Conservation (phyloP, 148 eudicot species). For the Persicaria maculosa region DNA sequence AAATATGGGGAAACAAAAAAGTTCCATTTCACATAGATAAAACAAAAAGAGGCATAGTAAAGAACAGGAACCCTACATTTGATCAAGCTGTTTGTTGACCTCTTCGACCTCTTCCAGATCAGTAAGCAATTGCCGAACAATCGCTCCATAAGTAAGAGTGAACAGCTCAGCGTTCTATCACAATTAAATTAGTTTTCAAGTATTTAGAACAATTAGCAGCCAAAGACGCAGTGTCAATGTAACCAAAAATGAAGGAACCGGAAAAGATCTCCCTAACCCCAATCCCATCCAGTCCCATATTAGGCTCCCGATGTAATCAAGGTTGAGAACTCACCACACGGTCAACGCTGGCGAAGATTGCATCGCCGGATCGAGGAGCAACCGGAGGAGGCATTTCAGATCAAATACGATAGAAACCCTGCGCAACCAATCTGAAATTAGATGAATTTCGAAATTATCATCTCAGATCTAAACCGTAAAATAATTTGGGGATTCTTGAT, state of each 20-base stretch:
- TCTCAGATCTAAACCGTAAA: no score
- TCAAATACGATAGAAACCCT: not conserved
- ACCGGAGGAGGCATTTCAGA: conserved; percentile 27
- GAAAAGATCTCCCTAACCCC: not conserved
- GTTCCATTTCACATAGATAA: no score
- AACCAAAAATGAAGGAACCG: not conserved
- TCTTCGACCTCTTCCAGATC: conserved; percentile 97
- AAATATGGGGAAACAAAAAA: no score
- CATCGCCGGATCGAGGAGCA: conserved; percentile 41
- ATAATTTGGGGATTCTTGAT: no score
- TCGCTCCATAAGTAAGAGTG: conserved; percentile 96
- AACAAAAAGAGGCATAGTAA: not conserved
- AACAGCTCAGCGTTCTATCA: conserved; percentile 81
- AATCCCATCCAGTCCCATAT: no score
- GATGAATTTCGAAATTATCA: not conserved
- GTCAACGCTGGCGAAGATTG: conserved; percentile 39
- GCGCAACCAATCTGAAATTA: not conserved
- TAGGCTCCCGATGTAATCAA: no score
- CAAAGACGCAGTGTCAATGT: no score
- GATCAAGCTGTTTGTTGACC: conserved; percentile 98
- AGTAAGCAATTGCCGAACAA: conserved; percentile 83
- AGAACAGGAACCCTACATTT: conserved; percentile 34
- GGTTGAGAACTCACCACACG: conserved; percentile 25
- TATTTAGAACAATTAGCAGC: no score
- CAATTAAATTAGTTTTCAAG: not conserved